Evolutionary conservation across 2,329 filamentous ascomycete genomes (phyloP).

Genomic region (Cercospora sp.): DNA sequence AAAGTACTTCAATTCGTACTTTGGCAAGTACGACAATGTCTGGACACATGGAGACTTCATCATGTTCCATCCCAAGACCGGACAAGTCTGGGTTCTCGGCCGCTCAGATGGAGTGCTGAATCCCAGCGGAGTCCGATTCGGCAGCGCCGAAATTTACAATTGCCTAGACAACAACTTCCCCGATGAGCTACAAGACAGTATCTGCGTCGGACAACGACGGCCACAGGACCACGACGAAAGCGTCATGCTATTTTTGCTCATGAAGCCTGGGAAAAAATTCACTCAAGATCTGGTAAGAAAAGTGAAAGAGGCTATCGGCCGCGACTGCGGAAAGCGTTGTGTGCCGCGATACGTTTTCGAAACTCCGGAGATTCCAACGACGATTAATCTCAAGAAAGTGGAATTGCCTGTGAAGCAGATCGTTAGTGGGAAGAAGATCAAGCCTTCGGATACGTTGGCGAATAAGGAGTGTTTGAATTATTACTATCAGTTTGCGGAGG

Average conservation of each 20-base stretch:
- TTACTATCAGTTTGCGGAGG: constrained; percentile 75
- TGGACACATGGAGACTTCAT: constrained; percentile 87
- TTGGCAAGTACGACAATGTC: constrained; percentile 55
- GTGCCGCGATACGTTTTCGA: constrained; percentile 78
- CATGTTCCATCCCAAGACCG: constrained; percentile 66
- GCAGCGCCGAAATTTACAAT: constrained; percentile 75
- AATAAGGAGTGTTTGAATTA: constrained; percentile 75
- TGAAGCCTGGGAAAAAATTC: constrained; percentile 60
- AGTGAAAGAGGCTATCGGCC: constrained; percentile 65
- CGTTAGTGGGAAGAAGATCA: constrained; percentile 71
- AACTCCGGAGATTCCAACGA: constrained; percentile 79
- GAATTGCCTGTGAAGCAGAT: constrained; percentile 84
- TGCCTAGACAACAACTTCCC: constrained; percentile 69
- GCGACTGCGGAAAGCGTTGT: constrained; percentile 69
- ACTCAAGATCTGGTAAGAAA: constrained; percentile 55
- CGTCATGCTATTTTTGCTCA: constrained; percentile 61
- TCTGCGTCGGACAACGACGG: constrained; percentile 76
- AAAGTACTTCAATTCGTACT: constrained; percentile 51
- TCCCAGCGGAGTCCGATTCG: constrained; percentile 75
- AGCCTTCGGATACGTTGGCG: constrained; percentile 71
- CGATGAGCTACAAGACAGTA: constrained; percentile 64
- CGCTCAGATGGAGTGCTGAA: constrained; percentile 78
- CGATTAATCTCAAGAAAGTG: constrained; percentile 82
- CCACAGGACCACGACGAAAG: constrained; percentile 59
- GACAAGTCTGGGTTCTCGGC: constrained; percentile 65